phyloP scores from a whole-genome alignment of 2,329 filamentous ascomycete species.

The Sodiomyces alkalinus region DNA sequence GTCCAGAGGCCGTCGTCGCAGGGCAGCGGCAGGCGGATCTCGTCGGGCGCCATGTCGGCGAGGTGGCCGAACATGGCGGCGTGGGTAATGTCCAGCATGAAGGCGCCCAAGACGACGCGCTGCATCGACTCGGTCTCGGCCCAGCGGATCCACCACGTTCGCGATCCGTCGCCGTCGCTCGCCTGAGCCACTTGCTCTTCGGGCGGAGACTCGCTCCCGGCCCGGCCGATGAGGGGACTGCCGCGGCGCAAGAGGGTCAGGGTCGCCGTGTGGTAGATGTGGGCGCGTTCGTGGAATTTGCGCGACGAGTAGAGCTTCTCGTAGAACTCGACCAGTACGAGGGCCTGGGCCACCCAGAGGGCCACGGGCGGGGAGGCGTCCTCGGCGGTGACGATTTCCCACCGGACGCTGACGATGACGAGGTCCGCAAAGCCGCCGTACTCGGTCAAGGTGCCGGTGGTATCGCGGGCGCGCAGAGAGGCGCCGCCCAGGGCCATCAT shows the following conservation, averaged over 20 bases:
- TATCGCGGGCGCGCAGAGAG: conserved; percentile 53
- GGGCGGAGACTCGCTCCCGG: conserved; percentile 63
- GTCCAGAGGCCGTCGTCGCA: conserved; percentile 83
- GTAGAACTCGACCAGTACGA: conserved; percentile 73
- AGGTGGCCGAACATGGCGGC: conserved; percentile 87
- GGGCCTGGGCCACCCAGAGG: conserved; percentile 75
- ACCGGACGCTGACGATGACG: conserved; percentile 58
- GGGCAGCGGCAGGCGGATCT: conserved; percentile 71
- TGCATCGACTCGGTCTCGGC: conserved; percentile 79
- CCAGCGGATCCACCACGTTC: conserved; percentile 69
- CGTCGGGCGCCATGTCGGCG: conserved; percentile 80
- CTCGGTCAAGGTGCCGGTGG: conserved; percentile 30
- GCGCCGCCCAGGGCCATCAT: conserved; percentile 77
- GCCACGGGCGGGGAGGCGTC: conserved; percentile 74
- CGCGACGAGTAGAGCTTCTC: conserved; percentile 86
- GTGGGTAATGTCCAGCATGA: conserved; percentile 79
- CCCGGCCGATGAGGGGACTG: conserved; percentile 69
- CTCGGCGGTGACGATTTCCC: conserved; percentile 69
- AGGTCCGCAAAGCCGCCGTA: conserved; percentile 36
- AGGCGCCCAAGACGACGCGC: conserved; percentile 74
- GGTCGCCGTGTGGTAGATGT: conserved; percentile 80
- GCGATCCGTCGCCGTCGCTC: conserved; percentile 12
- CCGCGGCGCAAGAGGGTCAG: conserved; percentile 74
- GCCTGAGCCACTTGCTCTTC: conserved; percentile 30
- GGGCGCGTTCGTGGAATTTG: conserved; percentile 69